These are phyloP conservation scores for Penicillium verrucosum DNA, from an alignment of 2,329 filamentous ascomycete species.

Conservation along the genomic window DNA sequence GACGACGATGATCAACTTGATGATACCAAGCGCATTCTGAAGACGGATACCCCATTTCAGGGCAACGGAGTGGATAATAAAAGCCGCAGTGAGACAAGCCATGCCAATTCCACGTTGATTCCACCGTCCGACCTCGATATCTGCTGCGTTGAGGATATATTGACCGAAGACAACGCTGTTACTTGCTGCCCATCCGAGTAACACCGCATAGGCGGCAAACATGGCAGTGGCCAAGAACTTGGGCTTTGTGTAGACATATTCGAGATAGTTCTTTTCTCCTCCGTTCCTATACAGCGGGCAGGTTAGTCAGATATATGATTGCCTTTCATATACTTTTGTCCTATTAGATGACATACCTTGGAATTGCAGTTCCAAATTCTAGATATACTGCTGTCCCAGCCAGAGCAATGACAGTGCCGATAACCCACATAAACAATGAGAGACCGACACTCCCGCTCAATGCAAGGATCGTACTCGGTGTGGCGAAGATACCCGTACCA, in stretches of 20 bases:
- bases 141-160: constrained; percentile 50
- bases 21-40: constrained; percentile 49
- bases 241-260: constrained; percentile 52
- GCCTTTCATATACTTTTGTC: background rate
- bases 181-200: constrained; percentile 52
- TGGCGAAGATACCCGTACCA: constrained; percentile 52
- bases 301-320: background rate
- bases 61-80: constrained; percentile 48
- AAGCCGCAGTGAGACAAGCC: constrained; percentile 47
- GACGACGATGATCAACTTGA: constrained; percentile 51
- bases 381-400: constrained; percentile 46
- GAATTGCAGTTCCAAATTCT: constrained; percentile 52
- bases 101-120: constrained; percentile 51
- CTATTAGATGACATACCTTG: constrained; percentile 30
- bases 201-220: constrained; percentile 51
- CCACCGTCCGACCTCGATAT: constrained; percentile 44
- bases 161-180: constrained; percentile 54
- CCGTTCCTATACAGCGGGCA: constrained; percentile 41
- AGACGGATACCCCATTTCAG: constrained; percentile 48
- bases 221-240: constrained; percentile 53
- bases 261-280: constrained; percentile 55
- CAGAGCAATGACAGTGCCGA: constrained; percentile 49
- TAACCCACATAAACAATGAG: constrained; percentile 50
- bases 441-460: constrained; percentile 47
- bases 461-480: constrained; percentile 45